phyloP scores from a whole-genome alignment of 2,329 filamentous ascomycete species.

The Endoconidiophora laricicola region DNA sequence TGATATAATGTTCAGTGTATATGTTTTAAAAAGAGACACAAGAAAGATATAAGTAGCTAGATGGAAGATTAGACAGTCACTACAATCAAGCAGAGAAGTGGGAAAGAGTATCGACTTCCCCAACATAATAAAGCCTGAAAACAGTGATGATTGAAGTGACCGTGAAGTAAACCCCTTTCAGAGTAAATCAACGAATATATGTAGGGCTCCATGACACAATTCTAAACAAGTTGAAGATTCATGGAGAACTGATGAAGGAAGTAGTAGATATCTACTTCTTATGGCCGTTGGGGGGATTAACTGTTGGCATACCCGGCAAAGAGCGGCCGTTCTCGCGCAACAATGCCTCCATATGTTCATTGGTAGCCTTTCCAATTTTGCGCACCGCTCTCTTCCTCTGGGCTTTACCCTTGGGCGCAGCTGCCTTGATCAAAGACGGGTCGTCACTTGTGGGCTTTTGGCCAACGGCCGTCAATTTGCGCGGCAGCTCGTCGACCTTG shows the following conservation, averaged over 20 bases:
- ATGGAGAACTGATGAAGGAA: neutral
- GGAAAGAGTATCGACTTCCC: neutral
- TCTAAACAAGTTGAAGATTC: neutral
- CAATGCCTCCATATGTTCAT: conserved; percentile 70
- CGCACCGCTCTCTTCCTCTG: conserved; percentile 52
- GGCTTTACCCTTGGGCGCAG: conserved; percentile 45
- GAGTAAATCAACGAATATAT: too few relatives aligned
- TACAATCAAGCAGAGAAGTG: too few relatives aligned
- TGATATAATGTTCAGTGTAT: too few relatives aligned
- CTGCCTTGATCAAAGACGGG: conserved; percentile 32
- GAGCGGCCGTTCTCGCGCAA: conserved; percentile 51
- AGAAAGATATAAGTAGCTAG: neutral
- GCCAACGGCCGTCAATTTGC: conserved; percentile 58
- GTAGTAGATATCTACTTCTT: neutral
- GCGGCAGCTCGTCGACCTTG: conserved; percentile 55
- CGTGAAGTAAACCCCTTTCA: too few relatives aligned
- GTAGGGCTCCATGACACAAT: too few relatives aligned
- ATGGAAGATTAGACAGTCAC: too few relatives aligned
- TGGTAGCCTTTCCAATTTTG: conserved; percentile 65
- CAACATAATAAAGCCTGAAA: too few relatives aligned
- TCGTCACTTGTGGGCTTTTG: conserved; percentile 76
- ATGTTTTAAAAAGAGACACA: too few relatives aligned
- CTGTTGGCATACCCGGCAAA: conserved; percentile 13
- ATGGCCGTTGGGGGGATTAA: conserved; percentile 19
- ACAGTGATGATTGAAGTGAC: too few relatives aligned